These are phyloP conservation scores for Aspergillus alliaceus DNA, from an alignment of 2,329 filamentous ascomycete genomes.

Conservation along the genomic window DNA sequence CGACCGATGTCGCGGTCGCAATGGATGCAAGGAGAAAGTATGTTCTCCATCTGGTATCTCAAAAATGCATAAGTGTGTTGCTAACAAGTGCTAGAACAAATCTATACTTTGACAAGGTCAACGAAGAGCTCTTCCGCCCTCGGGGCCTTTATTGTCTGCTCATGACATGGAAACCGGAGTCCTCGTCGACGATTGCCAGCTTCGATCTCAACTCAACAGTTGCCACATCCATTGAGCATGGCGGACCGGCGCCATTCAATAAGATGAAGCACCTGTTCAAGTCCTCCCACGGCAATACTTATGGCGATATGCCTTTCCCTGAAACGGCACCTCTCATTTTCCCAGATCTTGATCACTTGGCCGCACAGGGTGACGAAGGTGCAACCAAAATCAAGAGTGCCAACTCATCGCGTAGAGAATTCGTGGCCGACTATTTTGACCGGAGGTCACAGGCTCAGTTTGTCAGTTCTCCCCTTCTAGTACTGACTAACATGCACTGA, in stretches of 20 bases:
- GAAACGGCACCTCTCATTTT: slow-evolving; percentile 53
- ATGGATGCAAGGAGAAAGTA: slow-evolving; percentile 34
- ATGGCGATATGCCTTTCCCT: slow-evolving; percentile 37
- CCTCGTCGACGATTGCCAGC: slow-evolving; percentile 24
- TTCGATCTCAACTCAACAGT: slow-evolving; percentile 40
- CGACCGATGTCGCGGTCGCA: slow-evolving; percentile 44
- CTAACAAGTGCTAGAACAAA: slow-evolving; percentile 42
- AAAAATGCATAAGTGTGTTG: slow-evolving; percentile 16
- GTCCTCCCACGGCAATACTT: slow-evolving; percentile 38
- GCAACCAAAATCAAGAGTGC: slow-evolving; percentile 16
- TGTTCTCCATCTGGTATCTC: not conserved
- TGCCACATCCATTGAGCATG: slow-evolving; percentile 28
- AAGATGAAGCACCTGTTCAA: slow-evolving; percentile 35
- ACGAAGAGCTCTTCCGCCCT: slow-evolving; percentile 58
- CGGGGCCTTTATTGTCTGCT: slow-evolving; percentile 57
- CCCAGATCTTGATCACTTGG: slow-evolving; percentile 41
- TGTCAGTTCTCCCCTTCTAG: slow-evolving; percentile 26
- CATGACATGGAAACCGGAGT: slow-evolving; percentile 53
- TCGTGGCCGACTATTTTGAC: slow-evolving; percentile 53
- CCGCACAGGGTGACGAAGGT: slow-evolving; percentile 5
- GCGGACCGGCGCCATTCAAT: slow-evolving; percentile 16
- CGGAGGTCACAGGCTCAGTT: slow-evolving; percentile 49
- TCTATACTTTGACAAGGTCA: slow-evolving; percentile 56
- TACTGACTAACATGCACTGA: not conserved
- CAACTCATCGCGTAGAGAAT: slow-evolving; percentile 15